A percentile compares a stretch with the other conserved stretches of the same genome.
Evolutionary conservation across 2,329 filamentous ascomycete species (phyloP).

Genomic region (Lasiodiplodia citricola): DNA sequence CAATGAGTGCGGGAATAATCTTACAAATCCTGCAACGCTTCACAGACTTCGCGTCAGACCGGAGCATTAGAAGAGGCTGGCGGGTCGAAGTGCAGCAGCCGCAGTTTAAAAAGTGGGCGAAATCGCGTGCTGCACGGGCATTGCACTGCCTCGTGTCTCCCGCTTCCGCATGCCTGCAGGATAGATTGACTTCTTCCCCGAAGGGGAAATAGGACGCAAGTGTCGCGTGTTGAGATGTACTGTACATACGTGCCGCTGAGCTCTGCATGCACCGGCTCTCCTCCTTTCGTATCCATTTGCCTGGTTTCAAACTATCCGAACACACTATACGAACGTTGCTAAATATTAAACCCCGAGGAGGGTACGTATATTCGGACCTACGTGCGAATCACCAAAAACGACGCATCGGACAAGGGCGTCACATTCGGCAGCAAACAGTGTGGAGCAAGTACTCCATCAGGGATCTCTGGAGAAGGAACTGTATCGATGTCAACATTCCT

Average conservation of each 20-base stretch:
- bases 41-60: too few relatives aligned
- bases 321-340: not conserved
- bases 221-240: not conserved
- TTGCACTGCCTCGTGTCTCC: not conserved
- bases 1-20: too few relatives aligned
- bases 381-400: not conserved
- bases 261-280: not conserved
- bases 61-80: too few relatives aligned
- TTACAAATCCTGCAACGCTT: too few relatives aligned
- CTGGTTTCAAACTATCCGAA: not conserved
- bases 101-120: too few relatives aligned
- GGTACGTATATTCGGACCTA: not conserved
- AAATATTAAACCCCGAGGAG: not conserved
- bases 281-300: not conserved
- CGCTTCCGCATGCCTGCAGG: not conserved
- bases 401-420: not conserved
- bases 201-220: not conserved
- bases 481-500: not conserved
- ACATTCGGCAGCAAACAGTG: not conserved
- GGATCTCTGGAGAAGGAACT: not conserved
- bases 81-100: too few relatives aligned
- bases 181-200: not conserved
- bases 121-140: too few relatives aligned
- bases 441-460: not conserved
- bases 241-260: not conserved